Conservation (phyloP, 129 eudicot genomes). For the Artemisia tridentata region DNA sequence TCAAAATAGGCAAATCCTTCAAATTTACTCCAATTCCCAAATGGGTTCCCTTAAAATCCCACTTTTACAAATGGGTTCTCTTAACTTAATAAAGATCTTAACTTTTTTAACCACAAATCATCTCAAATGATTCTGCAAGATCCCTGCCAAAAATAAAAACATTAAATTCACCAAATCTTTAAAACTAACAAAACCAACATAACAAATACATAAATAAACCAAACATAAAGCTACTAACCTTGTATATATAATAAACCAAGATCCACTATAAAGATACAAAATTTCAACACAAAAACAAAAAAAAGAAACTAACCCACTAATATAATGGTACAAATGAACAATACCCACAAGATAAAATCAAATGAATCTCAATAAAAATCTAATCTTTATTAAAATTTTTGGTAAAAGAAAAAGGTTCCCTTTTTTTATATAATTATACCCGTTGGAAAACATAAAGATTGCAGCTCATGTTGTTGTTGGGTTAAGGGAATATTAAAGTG, state of each 20-base stretch:
- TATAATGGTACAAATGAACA: conserved; percentile 35
- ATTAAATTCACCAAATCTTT: conserved; percentile 41
- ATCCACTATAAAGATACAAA: conserved; percentile 20
- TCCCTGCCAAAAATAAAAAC: conserved; percentile 41
- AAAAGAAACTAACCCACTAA: conserved; percentile 37
- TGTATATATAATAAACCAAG: conserved; percentile 11
- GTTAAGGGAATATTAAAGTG: conserved; percentile 39
- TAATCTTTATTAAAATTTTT: conserved; percentile 42
- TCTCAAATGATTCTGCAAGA: conserved; percentile 35
- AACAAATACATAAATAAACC: conserved; percentile 1
- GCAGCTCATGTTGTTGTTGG: conserved; percentile 40
- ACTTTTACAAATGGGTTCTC: conserved; percentile 20
- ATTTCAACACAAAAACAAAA: conserved; percentile 38
- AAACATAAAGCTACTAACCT: conserved; percentile 44
- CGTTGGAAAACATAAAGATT: conserved; percentile 63
- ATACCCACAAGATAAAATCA: conserved; percentile 39
- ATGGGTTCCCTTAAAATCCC: conserved; percentile 18
- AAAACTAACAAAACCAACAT: conserved; percentile 14
- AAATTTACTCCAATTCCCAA: conserved; percentile 16
- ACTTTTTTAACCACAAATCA: conserved; percentile 13
- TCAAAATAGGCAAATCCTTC: conserved; percentile 6
- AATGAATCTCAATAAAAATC: conserved; percentile 41
- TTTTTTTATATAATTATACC: conserved; percentile 32
- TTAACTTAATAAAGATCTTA: background rate
- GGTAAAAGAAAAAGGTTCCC: conserved; percentile 57